Evolutionary conservation across 768 basidiomycete genomes (phyloP).

Genomic region (Sporobolomyces roseus): DNA sequence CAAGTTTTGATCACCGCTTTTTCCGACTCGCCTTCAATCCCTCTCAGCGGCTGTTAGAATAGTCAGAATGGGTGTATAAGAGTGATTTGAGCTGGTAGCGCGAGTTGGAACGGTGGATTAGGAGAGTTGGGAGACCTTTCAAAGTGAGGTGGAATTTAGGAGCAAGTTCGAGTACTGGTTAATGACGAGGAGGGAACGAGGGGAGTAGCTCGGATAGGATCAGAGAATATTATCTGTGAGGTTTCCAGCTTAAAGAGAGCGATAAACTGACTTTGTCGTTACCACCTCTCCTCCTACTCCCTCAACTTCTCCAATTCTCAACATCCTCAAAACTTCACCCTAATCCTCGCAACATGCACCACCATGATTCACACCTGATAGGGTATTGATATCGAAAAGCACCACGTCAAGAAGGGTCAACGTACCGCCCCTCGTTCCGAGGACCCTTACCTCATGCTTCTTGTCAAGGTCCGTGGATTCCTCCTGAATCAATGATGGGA

Average conservation of each 20-base stretch:
- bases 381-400: constrained; percentile 60
- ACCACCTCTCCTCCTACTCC: neutral
- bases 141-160: too few species aligned
- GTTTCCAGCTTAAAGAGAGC: neutral
- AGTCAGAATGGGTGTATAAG: too few species aligned
- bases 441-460: constrained; percentile 96
- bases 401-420: constrained; percentile 98
- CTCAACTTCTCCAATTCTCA: neutral
- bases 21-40: neutral
- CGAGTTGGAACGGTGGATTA: too few species aligned
- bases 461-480: constrained; percentile 74
- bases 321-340: neutral
- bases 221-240: neutral
- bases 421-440: constrained; percentile 95
- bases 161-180: too few species aligned
- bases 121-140: too few species aligned
- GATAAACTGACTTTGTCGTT: neutral
- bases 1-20: constrained; percentile 11
- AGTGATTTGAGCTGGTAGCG: neutral
- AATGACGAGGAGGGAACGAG: neutral
- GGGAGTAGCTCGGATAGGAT: neutral
- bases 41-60: neutral
- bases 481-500: neutral
- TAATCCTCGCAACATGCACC: too few species aligned
- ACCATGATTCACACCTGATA: neutral